Base-by-base conservation (phyloP, 495 filamentous ascomycete species). In the Aspergillus steynii region DNA sequence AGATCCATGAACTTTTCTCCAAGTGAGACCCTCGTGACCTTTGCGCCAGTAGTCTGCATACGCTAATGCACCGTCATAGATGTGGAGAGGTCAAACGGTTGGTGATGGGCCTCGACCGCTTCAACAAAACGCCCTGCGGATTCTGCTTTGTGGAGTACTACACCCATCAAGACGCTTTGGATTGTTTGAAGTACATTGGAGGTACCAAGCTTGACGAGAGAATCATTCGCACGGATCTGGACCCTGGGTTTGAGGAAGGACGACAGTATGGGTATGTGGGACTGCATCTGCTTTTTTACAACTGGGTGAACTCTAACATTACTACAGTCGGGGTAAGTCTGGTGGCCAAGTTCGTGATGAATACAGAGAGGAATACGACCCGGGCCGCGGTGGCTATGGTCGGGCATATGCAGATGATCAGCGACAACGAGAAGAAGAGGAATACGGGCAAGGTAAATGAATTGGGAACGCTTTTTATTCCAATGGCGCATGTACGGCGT, bases 111-210 rank as follows among this genome's bases (percentile, higher is more conserved):
- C 84, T 99, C 27, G 96, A 99, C 71, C 88, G 95, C 20, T 95
- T 93, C 80, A 90, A 88, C 77, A 99, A 99, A 77, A 99, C 95
- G 15, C 95, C 95, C 4, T 99, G 95, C 76, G 95, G 95, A 10
- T 99, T 99, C 79, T 99, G 95, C 79, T 99, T 99, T 69, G 95
- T 99, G 67, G 95, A 99, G 75, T 99, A 99, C 76, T 99, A 98
- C 77, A 98, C 87, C 14, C 93, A 98, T 68, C 89, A 94, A 66
- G 95, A 98, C 75, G 95, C 95, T 5, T 79, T 98, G 34, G 95
- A 98, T 68, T 97, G 93, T 72, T 88, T 99, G 88, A 98, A 98
- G 75, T 99, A 98, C 68, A 87, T 98, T 65, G 96, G 96, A 37
- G 95, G 95, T 42, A 99, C 95, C n/a, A 99, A 99, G 79, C 81